Conservation (phyloP, 306 rosid species). For the Dalbergia cochinchinensis region DNA sequence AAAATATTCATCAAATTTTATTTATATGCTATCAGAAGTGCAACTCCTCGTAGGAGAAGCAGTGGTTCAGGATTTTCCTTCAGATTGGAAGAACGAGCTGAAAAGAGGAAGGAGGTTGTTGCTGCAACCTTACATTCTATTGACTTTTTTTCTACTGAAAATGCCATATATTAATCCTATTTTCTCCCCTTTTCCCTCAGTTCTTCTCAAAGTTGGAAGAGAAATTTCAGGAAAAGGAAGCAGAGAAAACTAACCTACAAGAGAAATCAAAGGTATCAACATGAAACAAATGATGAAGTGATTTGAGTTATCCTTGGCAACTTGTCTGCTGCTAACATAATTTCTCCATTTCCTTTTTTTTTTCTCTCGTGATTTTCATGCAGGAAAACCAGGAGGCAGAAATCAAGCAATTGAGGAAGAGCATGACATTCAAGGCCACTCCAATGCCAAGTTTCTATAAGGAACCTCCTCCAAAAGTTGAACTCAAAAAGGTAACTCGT, state of each 20-base stretch:
- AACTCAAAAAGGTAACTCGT: slow-evolving; percentile 79
- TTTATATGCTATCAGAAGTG: slow-evolving; percentile 60
- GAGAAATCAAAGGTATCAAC: slow-evolving; percentile 81
- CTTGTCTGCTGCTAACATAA: slow-evolving; percentile 24
- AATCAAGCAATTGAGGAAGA: slow-evolving; percentile 89
- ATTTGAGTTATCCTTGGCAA: slow-evolving; percentile 8
- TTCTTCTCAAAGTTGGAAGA: slow-evolving; percentile 94
- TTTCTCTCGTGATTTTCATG: slow-evolving; percentile 22
- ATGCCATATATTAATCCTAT: slow-evolving; percentile 19
- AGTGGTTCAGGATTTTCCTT: slow-evolving; percentile 74
- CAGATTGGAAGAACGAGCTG: slow-evolving; percentile 94
- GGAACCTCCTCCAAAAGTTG: slow-evolving; percentile 91
- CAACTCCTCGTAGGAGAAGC: slow-evolving; percentile 59
- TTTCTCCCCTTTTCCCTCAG: slow-evolving; percentile 53
- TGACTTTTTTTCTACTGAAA: slow-evolving; percentile 5
- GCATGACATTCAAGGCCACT: slow-evolving; percentile 82
- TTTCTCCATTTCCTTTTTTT: background rate
- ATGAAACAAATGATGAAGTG: slow-evolving; percentile 3
- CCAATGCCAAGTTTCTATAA: slow-evolving; percentile 96
- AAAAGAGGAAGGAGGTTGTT: slow-evolving; percentile 90
- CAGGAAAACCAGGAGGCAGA: slow-evolving; percentile 91
- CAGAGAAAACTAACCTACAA: slow-evolving; percentile 74
- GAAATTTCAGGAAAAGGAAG: slow-evolving; percentile 93
- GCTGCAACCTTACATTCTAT: slow-evolving; percentile 31
- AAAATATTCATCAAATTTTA: slow-evolving; percentile 13